phyloP scores from a whole-genome alignment of 148 eudicot genomes.

The Chenopodium album region DNA sequence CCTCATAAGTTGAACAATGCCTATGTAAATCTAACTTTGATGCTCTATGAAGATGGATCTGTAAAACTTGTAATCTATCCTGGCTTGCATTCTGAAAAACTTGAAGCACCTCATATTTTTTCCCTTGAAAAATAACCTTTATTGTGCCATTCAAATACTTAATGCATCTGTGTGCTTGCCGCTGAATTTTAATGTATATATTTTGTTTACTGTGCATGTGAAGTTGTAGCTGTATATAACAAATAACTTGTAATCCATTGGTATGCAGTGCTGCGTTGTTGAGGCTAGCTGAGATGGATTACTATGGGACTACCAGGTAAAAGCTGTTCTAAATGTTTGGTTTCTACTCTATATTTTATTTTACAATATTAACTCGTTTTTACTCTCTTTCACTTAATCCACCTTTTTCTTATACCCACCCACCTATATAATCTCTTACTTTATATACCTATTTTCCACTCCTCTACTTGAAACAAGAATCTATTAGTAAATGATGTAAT shows the following conservation, averaged over 20 bases:
- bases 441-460: too few species aligned
- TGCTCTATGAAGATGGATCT: neutral
- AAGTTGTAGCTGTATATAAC: constrained; percentile 1
- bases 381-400: too few species aligned
- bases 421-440: too few species aligned
- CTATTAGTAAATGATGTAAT: too few species aligned
- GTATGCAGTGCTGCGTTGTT: constrained; percentile 75
- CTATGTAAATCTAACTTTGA: neutral
- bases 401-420: too few species aligned
- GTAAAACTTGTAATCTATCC: neutral
- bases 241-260: neutral
- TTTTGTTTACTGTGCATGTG: neutral
- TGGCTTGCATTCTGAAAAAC: neutral
- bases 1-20: neutral
- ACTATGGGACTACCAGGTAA: constrained; percentile 96
- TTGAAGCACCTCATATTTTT: neutral
- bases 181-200: neutral
- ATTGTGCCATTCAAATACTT: neutral
- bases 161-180: neutral
- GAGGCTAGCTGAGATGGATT: constrained; percentile 87
- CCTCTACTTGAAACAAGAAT: too few species aligned
- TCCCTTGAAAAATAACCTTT: too few species aligned
- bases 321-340: neutral
- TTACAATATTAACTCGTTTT: too few species aligned
- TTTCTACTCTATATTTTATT: neutral